Percentiles rank a stretch among this genome's conserved stretches.
phyloP scores from a whole-genome alignment of 495 filamentous ascomycete species.

The Daldinia grandis region DNA sequence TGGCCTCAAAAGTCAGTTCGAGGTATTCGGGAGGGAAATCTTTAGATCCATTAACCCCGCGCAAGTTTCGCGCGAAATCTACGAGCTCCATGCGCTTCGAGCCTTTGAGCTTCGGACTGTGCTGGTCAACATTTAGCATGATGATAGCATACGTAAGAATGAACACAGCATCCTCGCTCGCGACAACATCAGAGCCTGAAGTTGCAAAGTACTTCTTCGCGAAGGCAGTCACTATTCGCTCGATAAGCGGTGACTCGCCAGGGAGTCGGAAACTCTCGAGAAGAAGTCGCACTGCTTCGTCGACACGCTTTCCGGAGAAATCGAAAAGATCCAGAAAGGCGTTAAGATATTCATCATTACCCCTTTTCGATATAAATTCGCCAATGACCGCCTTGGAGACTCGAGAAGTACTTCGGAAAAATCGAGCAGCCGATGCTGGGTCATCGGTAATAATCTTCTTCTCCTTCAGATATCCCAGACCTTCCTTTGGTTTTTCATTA shows the following conservation, averaged over 20 bases:
- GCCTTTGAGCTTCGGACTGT: slow-evolving; percentile 89
- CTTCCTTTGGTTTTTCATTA: slow-evolving; percentile 91
- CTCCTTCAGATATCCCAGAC: slow-evolving; percentile 83
- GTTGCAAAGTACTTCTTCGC: slow-evolving; percentile 84
- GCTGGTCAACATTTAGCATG: slow-evolving; percentile 92
- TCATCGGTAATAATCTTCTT: slow-evolving; percentile 85
- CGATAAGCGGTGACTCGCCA: slow-evolving; percentile 91
- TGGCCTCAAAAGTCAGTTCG: slow-evolving; percentile 87
- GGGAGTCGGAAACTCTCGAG: slow-evolving; percentile 94
- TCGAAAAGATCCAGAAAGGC: slow-evolving; percentile 87
- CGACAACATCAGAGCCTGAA: slow-evolving; percentile 75
- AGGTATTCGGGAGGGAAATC: slow-evolving; percentile 90
- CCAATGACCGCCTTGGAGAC: slow-evolving; percentile 91
- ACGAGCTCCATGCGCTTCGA: slow-evolving; percentile 79
- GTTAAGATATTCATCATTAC: slow-evolving; percentile 80
- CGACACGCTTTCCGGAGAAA: slow-evolving; percentile 84
- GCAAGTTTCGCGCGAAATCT: slow-evolving; percentile 86
- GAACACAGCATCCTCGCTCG: slow-evolving; percentile 87
- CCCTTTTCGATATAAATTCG: slow-evolving; percentile 89
- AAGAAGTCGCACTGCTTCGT: slow-evolving; percentile 87
- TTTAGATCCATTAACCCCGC: slow-evolving; percentile 84
- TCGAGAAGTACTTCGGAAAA: slow-evolving; percentile 84
- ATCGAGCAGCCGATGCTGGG: slow-evolving; percentile 75
- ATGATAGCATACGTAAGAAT: slow-evolving; percentile 96
- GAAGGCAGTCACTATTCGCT: slow-evolving; percentile 88